Evolutionary conservation across 1,284 basidiomycete genomes (phyloP), one percentile per base, ranked within the genome.

Genomic region (Austroboletus novae-zelandiae): DNA sequence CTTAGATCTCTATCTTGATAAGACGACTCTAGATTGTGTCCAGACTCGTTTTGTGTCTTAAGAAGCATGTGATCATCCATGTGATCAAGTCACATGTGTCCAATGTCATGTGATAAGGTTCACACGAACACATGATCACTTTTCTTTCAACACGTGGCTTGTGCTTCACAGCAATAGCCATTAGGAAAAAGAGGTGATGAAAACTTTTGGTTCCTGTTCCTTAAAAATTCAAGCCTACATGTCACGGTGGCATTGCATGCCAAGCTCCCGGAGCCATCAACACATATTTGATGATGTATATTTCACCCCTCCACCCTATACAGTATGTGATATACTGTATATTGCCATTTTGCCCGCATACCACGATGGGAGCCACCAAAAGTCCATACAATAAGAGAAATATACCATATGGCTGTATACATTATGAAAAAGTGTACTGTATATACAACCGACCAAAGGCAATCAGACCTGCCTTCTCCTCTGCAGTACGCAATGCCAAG

Each of bases 371-470:
- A 34, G 32, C 32, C 4, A 9, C 4, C 32, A 11, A 34, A 34
- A 13, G 9, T 5, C 9, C 3, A 34, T 34, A 15, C 32, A 34
- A 6, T 34, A 34, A 5, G 4, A 34, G 32, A 15, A 13, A 6
- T 34, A 34, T 34, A 34, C 32, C 5, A 10, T 34, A 34, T n/a
- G n/a, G n/a, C n/a, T n/a, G n/a, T n/a, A n/a, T n/a, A n/a, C n/a
- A n/a, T n/a, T n/a, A n/a, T n/a, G n/a, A n/a, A n/a, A n/a, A n/a
- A n/a, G n/a, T n/a, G n/a, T n/a, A n/a, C n/a, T n/a, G n/a, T n/a
- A n/a, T n/a, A n/a, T n/a, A n/a, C n/a, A 63, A 59, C 32, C 80
- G 60, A 1, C 81, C 81, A 55, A 79, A 76, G 0, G 72, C 74
- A 34, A 81, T 57, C 3, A 78, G 35, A 52, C 70, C 52, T 48